Base-by-base conservation (phyloP, 225 moss, liverwort and hornwort species). In the Marchantia paleacea region DNA sequence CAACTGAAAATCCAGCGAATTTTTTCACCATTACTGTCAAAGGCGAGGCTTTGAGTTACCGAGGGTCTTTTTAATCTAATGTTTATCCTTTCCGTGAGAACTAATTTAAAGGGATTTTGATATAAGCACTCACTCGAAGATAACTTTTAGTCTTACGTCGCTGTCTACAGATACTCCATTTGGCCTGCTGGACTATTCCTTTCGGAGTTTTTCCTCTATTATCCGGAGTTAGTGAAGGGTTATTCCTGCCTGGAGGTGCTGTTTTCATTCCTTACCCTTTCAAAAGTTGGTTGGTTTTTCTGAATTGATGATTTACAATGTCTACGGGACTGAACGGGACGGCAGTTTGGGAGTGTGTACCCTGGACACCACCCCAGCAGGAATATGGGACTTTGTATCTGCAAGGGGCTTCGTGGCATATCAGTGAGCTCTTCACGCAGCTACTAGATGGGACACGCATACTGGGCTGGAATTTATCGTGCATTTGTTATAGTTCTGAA, bases 171-270 rank as follows among this genome's bases (percentile, higher is more conserved):
- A 76, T 97, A 86, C 81, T 86, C 73, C 72, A 68, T 91, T 74
- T 99, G 97, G 95, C 95, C 95, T 66, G 95, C 97, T 62, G 91
- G 95, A 53, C 78, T 99, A 80, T 83, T 86, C 55, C 90, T 99
- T 66, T 83, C 90, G 48, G 92, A 99, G 80, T 90, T 99, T 64
- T 75, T 95, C 63, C 75, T 99, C 50, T 89, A 85, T 83, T 84
- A 95, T 81, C 97, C 95, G 14, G 88, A 92, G 85, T 81, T 99
- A 29, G 93, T 93, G 30, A 68, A 76, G 83, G 90, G 88, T 69
- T 89, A 90, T 65, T 90, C 91, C 20, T 99, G 97, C 82, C 66
- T 99, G 53, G 97, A 99, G 95, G 94, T 93, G 75, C 14, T 72
- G 80, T 77, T 75, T 58, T 54, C 49, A 47, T 63, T 9, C 30